Evolutionary conservation across 1,284 basidiomycete species (phyloP), one percentile per base, ranked within the genome.

Genomic region (Moesziomyces parantarcticus): DNA sequence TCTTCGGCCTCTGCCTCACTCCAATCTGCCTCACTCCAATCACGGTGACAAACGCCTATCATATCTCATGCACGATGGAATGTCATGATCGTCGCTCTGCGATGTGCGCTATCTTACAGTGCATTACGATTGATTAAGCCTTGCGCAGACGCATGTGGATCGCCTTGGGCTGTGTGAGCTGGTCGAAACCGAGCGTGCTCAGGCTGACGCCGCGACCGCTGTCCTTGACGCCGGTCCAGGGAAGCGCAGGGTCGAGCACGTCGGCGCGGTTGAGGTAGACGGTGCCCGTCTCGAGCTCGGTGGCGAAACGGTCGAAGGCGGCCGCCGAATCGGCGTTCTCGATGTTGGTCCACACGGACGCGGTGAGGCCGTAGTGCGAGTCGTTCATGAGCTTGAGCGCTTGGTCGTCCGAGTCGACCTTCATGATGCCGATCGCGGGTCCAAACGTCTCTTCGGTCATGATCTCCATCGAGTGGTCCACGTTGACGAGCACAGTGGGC

Each of bases 171-270:
- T 70, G 68, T 10, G 73, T 75, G 40, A 75, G 52, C 59, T 63
- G 59, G 29, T 75, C 73, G 41, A 71, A 75, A 0, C 93, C 93
- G 68, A 93, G 93, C 79, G 90, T 90, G 82, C 92, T 93, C 76
- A 97, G 85, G 78, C 92, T 94, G 67, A 97, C 86, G 3, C 96
- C 96, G 32, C 93, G 87, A 20, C 96, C 95, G 58, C 92, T 93
- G 81, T 97, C 87, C 87, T 97, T 98, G 58, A 93, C 91, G 2
- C 95, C 95, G 1, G 91, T 92, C 95, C 96, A 98, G 1, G 92
- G 89, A 3, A 97, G 86, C 1, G 93, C 93, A 2, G 95, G 94
- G 81, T 97, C 94, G 41, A 96, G 87, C 79, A 87, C 91, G 84
- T 67, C 77, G 26, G 54, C 76, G 39, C 92, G 87, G 85, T 97